Percentiles rank a stretch among this genome's conserved stretches.
phyloP scores from a whole-genome alignment of 768 basidiomycete species.

The Boletus subcaerulescens region DNA sequence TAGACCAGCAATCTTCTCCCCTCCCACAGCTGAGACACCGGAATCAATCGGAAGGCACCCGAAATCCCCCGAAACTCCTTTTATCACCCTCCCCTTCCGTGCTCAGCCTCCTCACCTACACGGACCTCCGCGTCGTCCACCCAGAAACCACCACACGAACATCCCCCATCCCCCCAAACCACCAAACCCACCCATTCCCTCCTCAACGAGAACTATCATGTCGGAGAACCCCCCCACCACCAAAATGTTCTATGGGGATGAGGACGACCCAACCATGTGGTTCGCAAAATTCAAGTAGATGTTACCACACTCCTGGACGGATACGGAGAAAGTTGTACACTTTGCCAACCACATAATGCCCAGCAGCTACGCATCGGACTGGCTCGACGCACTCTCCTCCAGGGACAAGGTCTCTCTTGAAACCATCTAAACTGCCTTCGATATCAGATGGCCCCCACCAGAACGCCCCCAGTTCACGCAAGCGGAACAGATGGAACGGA shows the following conservation, averaged over 20 bases:
- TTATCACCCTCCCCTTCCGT: too few species aligned
- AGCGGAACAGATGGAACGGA: neutral
- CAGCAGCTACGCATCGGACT: neutral
- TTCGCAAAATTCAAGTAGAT: neutral
- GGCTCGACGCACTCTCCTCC: neutral
- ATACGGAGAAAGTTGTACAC: neutral
- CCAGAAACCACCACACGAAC: too few species aligned
- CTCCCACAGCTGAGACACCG: too few species aligned
- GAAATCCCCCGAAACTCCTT: too few species aligned
- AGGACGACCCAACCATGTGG: neutral
- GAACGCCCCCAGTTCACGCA: neutral
- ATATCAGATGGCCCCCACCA: neutral
- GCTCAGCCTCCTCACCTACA: too few species aligned
- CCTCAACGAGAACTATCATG: neutral
- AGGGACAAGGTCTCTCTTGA: neutral
- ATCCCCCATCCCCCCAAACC: too few species aligned
- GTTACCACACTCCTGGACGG: neutral
- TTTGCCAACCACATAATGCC: neutral
- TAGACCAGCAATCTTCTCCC: too few species aligned
- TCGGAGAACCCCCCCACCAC: neutral
- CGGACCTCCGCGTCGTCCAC: too few species aligned
- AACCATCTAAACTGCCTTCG: neutral
- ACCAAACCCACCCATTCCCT: too few species aligned
- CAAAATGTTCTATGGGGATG: neutral
- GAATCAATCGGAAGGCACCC: too few species aligned